These are phyloP conservation scores for Sarcocystis neurona DNA, from an alignment of 169 alveolate genomes.

Conservation along the genomic window DNA sequence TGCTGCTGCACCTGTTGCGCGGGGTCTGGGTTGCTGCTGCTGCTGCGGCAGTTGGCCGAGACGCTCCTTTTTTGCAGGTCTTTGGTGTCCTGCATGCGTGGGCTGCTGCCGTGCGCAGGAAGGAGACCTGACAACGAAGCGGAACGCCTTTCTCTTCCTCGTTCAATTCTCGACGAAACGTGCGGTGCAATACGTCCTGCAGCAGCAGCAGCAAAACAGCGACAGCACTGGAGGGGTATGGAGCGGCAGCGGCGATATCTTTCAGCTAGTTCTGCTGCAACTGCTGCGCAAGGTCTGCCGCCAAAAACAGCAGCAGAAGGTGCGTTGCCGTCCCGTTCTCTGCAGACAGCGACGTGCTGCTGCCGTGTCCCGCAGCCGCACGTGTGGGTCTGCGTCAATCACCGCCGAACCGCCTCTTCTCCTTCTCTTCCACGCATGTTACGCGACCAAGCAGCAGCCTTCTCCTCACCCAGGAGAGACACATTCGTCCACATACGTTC, in stretches of 20 bases:
- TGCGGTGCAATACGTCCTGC: conserved; percentile 81
- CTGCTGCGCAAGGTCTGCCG: conserved; percentile 86
- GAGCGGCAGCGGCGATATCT: conserved; percentile 76
- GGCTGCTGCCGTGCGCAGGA: conserved; percentile 51
- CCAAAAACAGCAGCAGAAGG: conserved; percentile 78
- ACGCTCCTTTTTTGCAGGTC: background rate
- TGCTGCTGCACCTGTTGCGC: background rate
- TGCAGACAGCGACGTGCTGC: background rate
- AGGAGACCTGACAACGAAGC: conserved; percentile 90
- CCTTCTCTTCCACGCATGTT: background rate
- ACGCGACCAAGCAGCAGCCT: background rate
- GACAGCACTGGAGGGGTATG: conserved; percentile 28
- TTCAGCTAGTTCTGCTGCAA: conserved; percentile 86
- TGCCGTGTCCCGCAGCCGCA: no score
- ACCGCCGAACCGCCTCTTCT: background rate
- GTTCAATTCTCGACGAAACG: conserved; percentile 84
- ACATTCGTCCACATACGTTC: background rate
- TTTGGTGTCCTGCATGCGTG: background rate
- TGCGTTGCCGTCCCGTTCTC: no score
- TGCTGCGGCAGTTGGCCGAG: background rate
- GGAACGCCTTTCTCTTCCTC: conserved; percentile 87
- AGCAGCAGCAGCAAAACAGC: conserved; percentile 46
- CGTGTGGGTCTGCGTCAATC: no score
- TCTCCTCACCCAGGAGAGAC: background rate
- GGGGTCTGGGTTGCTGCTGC: background rate